Conservation (phyloP, 306 rosid species). For the Vigna reflexopilosa region DNA sequence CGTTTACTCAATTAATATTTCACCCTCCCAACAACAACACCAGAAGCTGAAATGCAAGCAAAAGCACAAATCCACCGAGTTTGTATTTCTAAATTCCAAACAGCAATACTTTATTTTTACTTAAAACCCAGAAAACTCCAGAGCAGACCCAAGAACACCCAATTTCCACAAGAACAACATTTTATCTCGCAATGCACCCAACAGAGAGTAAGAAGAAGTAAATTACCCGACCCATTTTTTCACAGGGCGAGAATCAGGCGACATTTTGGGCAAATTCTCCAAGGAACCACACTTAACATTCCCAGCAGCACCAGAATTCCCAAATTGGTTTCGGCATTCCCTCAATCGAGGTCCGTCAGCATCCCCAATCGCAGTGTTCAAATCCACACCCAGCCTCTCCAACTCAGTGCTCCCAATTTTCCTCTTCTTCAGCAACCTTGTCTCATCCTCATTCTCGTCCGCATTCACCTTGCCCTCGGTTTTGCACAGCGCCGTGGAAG, state of each 20-base stretch:
- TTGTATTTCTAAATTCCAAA: constrained; percentile 4
- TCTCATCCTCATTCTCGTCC: constrained; percentile 34
- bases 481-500: background rate
- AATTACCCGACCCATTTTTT: constrained; percentile 87
- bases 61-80: background rate
- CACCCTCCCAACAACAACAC: constrained; percentile 6
- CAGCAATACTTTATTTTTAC: background rate
- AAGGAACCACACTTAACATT: constrained; percentile 53
- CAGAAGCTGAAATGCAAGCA: background rate
- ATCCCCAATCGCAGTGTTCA: constrained; percentile 46
- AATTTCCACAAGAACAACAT: background rate
- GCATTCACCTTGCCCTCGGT: background rate
- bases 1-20: background rate
- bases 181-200: background rate
- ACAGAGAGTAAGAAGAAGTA: background rate
- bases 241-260: constrained; percentile 55
- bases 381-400: constrained; percentile 78
- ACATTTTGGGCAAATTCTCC: constrained; percentile 49
- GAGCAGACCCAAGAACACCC: background rate
- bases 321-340: constrained; percentile 61
- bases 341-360: constrained; percentile 76
- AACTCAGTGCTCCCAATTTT: constrained; percentile 68
- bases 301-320: constrained; percentile 40
- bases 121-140: background rate
- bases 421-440: constrained; percentile 48